Base-by-base conservation (phyloP, 805 yeast genomes). In the Myxozyma nipponensis region DNA sequence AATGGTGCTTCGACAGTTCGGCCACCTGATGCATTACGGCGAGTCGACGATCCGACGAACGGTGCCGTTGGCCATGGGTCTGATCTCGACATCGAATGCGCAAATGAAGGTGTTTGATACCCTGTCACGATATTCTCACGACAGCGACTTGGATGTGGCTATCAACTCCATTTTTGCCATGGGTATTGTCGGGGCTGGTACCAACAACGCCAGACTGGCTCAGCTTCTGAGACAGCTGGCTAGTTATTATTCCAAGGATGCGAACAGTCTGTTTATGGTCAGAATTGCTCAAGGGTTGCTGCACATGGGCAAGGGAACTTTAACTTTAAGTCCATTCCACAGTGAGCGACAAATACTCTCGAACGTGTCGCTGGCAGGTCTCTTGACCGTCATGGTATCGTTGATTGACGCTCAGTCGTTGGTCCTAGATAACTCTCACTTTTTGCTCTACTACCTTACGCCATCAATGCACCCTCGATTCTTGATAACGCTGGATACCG, bases 161-260 rank as follows among this genome's bases (percentile, higher is more conserved):
- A 83, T 84, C 67, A 93, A 90, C 66, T 89, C 98, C 19, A 89
- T 93, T 57, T 91, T 87, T 63, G 83, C 96, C 39, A 90, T 93
- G 98, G 99, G 99, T 48, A 72, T 93, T 56, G 95, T 91, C 61
- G 98, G 98, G 66, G 93, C 98, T 19, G 99, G 99, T 71, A 93
- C 98, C 25, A 91, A 93, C 71, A 93, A 93, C 67, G 98, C 99
- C 5, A 84, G 99, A 72, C 76, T 93, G 58, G 98, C 98, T 2
- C 98, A 93, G 72, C 76, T 93, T 57, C 77, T 93, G 64, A 81
- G 98, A 69, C 98, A 93, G 70, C 77, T 93, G 62, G 98, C 98
- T 0, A 82, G 87, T 47, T 93, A 93, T 69, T 95, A 93, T 68
- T 78, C 86, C 46, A 86, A 90, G 64, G 95, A 91, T 50, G 83